These are phyloP conservation scores for Exophiala viscosa DNA, from an alignment of 2,329 filamentous ascomycete genomes.

Conservation along the genomic window DNA sequence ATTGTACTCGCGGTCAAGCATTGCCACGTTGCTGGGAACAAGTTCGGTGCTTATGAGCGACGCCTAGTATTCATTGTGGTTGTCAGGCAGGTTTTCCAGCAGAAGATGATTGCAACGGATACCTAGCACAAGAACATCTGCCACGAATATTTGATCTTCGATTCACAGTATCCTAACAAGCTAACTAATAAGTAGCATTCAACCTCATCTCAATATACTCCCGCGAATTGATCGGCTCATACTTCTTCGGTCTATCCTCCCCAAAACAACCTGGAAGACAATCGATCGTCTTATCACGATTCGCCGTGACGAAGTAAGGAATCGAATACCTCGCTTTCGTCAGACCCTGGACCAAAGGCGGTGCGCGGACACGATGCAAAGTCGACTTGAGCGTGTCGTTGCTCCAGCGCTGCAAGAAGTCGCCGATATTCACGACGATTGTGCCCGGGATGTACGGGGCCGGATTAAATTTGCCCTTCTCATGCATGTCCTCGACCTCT, in stretches of 20 bases:
- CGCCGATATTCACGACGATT: constrained; percentile 52
- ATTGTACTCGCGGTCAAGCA: too few relatives aligned
- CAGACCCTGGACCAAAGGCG: constrained; percentile 23
- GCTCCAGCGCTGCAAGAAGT: constrained; percentile 51
- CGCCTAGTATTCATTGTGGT: too few relatives aligned
- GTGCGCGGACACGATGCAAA: constrained; percentile 45
- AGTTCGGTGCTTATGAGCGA: too few relatives aligned
- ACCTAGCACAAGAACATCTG: too few relatives aligned
- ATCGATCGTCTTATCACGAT: constrained; percentile 33
- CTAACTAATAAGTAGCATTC: constrained; percentile 19
- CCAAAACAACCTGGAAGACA: constrained; percentile 49
- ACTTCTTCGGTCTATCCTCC: constrained; percentile 45
- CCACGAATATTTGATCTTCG: neutral
- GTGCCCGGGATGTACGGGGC: constrained; percentile 70
- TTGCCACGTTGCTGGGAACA: too few relatives aligned
- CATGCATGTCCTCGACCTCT: constrained; percentile 59
- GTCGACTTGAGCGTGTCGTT: constrained; percentile 52
- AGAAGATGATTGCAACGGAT: too few relatives aligned
- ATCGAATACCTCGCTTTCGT: constrained; percentile 32
- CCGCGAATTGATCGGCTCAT: constrained; percentile 45
- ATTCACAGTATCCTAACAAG: neutral
- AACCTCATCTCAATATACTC: constrained; percentile 37
- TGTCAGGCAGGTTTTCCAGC: too few relatives aligned
- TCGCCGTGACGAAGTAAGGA: constrained; percentile 34
- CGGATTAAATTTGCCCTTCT: constrained; percentile 73